Percentiles rank a stretch among this genome's conserved stretches.
phyloP scores from a whole-genome alignment of 805 yeast species.

The Debaryomyces prosopidis region DNA sequence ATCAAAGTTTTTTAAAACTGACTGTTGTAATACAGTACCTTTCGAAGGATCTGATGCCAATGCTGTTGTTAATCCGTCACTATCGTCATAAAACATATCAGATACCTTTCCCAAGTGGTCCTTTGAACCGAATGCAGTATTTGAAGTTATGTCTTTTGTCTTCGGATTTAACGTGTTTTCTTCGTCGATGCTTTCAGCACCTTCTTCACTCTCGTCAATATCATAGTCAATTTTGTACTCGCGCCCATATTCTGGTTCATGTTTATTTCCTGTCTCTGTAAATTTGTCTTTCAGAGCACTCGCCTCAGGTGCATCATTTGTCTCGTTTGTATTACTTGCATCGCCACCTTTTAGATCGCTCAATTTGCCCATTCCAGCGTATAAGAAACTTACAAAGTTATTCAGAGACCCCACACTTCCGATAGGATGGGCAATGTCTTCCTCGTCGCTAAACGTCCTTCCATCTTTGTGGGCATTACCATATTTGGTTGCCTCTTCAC shows the following conservation, averaged over 20 bases:
- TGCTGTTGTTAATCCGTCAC: neutral
- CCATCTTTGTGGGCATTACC: constrained; percentile 8
- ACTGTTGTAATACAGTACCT: constrained; percentile 10
- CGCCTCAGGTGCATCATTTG: neutral
- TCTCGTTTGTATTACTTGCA: neutral
- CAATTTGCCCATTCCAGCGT: constrained; percentile 22
- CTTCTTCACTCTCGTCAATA: constrained; percentile 3
- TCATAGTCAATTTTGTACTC: neutral
- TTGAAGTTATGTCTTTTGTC: too few relatives aligned
- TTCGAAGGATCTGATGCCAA: neutral
- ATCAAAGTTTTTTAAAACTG: constrained; percentile 30
- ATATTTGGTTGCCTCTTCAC: neutral
- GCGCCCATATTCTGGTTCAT: neutral
- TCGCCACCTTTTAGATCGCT: neutral
- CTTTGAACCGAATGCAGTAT: too few relatives aligned
- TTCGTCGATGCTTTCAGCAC: neutral
- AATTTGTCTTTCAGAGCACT: neutral
- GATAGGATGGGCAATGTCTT: constrained; percentile 15
- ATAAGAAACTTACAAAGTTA: constrained; percentile 27
- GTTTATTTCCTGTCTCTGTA: neutral
- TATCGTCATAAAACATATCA: neutral
- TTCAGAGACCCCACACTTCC: constrained; percentile 19
- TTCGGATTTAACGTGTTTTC: neutral
- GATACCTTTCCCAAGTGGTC: too few relatives aligned
- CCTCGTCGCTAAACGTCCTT: neutral